Percentiles rank a stretch among this genome's conserved stretches.
Conservation (phyloP, 2,329 filamentous ascomycete genomes). For the Penicillium polonicum region DNA sequence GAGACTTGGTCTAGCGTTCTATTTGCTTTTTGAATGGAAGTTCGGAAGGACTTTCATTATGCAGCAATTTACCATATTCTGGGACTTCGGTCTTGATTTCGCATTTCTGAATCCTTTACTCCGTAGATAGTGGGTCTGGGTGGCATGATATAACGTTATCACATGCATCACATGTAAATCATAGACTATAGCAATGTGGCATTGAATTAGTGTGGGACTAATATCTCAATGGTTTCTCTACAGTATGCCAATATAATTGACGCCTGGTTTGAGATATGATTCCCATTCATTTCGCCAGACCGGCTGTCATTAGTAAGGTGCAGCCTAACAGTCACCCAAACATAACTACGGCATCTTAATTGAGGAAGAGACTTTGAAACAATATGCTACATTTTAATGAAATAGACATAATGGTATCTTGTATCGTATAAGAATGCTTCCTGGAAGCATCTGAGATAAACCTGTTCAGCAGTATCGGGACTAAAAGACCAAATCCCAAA, state of each 20-base stretch:
- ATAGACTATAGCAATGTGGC: neutral
- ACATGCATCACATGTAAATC: neutral
- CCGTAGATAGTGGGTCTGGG: neutral
- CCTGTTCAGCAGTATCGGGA: neutral
- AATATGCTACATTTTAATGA: neutral
- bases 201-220: neutral
- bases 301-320: too few relatives aligned
- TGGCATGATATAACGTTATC: neutral
- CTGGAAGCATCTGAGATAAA: neutral
- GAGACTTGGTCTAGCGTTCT: constrained; percentile 10
- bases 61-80: neutral
- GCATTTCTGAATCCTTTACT: neutral
- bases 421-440: neutral
- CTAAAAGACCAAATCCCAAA: constrained; percentile 71
- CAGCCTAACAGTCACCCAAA: neutral
- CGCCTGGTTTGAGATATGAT: too few relatives aligned
- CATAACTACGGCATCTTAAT: neutral
- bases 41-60: constrained; percentile 1
- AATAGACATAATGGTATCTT: neutral
- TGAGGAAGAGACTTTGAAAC: neutral
- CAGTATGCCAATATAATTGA: too few relatives aligned
- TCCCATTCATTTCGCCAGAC: too few relatives aligned
- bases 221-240: too few relatives aligned
- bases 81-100: neutral
- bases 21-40: constrained; percentile 2